Evolutionary conservation across 371 early-diverging fungal genomes (phyloP), one percentile per base, ranked within the genome.

Genomic region (Mucor racemosus): DNA sequence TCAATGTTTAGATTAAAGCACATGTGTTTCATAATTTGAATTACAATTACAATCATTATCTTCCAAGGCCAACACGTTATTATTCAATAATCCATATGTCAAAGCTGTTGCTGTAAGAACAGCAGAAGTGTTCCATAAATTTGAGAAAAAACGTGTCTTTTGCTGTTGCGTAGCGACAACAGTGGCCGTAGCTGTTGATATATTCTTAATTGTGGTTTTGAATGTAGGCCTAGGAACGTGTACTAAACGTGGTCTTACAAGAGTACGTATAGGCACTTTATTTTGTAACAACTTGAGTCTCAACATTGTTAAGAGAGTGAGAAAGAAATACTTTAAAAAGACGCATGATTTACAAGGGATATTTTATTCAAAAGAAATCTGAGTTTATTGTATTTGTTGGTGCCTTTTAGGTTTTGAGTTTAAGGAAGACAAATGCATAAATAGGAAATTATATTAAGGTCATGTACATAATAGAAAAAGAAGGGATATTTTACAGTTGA

Each of bases 1-100:
- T 6, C 40, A 48, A 33, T 7, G 38, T 36, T 8, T 26, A 36
- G 17, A 44, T 19, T 36, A 11, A 4, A 13, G 21, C 15, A 10
- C 10, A 35, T 39, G 1, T 35, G 34, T 21, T 2, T 33, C 21
- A 56, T 31, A 14, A 38, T 46, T 41, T 35, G n/a, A 34, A 19
- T 46, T 10, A 7, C 13, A 0, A 41, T 64, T 64, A 69, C 70
- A 17, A 15, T 69, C 70, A 38, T 50, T 67, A 33, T 61, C 56
- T 62, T 74, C 74, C 31, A 74, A 42, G 9, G 74, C 74, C 41
- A 60, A 62, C 7, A 63, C 69, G 11, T 66, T 38, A 15, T 13
- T 60, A 10, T 38, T 31, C 21, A 17, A 35, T 9, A 55, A 35
- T 15, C n/a, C 48, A 48, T 59, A 59, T 9, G 59, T 39, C 7